phyloP scores from a whole-genome alignment of 345 rosid species.

The Heritiera littoralis region DNA sequence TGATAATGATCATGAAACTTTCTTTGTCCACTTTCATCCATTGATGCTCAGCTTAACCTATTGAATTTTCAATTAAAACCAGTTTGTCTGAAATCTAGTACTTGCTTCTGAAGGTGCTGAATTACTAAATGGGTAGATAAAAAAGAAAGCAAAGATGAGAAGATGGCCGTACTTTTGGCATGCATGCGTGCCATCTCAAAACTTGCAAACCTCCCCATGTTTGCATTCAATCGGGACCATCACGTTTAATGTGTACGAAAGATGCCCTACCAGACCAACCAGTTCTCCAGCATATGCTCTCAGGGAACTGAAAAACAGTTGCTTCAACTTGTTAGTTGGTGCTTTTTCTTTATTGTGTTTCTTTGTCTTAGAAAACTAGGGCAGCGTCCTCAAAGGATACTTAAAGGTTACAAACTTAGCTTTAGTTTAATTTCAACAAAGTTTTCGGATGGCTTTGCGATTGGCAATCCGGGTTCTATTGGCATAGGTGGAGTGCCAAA shows the following conservation, averaged over 20 bases:
- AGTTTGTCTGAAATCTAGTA: not conserved
- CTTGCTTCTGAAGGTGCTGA: not conserved
- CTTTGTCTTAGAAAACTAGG: not conserved
- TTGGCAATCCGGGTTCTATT: too few relatives aligned
- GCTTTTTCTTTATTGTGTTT: not conserved
- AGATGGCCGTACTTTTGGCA: not conserved
- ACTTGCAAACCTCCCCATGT: not conserved
- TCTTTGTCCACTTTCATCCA: not conserved
- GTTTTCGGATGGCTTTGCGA: too few relatives aligned
- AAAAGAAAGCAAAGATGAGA: not conserved
- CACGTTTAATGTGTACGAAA: not conserved
- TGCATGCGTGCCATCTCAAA: constrained; percentile 5
- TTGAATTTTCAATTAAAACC: not conserved
- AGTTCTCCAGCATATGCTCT: constrained; percentile 8
- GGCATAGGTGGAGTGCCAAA: too few relatives aligned
- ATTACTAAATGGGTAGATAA: not conserved
- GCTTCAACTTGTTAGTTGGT: constrained; percentile 6
- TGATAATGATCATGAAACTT: not conserved
- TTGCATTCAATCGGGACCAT: constrained; percentile 1
- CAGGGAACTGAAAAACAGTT: constrained; percentile 8
- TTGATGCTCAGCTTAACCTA: not conserved
- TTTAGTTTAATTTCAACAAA: not conserved
- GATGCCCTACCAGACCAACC: constrained; percentile 3
- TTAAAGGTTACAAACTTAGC: not conserved
- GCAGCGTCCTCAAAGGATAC: not conserved